Percentiles rank a stretch among this genome's conserved stretches.
phyloP scores from a whole-genome alignment of 371 early-diverging fungal species.

The Funneliformis caledonium region DNA sequence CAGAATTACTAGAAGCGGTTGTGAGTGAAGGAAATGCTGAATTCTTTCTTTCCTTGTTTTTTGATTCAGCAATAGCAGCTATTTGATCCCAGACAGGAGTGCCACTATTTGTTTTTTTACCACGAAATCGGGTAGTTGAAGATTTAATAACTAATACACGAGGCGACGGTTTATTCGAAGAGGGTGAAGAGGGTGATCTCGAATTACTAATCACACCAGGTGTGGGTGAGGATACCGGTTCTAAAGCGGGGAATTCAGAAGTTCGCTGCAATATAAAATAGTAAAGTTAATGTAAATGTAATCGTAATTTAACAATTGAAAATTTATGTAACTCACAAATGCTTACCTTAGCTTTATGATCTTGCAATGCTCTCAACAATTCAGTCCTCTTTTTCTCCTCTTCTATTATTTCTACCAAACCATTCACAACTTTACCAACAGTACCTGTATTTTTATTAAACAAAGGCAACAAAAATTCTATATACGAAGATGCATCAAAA shows the following conservation, averaged over 20 bases:
- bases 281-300: neutral
- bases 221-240: neutral
- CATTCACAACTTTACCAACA: slow-evolving; percentile 55
- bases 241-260: slow-evolving; percentile 10
- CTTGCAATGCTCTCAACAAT: slow-evolving; percentile 72
- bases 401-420: slow-evolving; percentile 60
- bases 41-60: neutral
- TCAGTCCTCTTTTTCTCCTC: slow-evolving; percentile 63
- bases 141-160: slow-evolving; percentile 37
- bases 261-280: neutral
- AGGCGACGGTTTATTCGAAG: neutral
- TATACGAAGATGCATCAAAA: neutral
- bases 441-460: slow-evolving; percentile 4
- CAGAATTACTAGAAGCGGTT: neutral
- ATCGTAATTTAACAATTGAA: neutral
- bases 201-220: neutral
- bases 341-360: slow-evolving; percentile 63
- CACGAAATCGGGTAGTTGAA: slow-evolving; percentile 6
- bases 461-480: neutral
- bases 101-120: neutral
- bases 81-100: slow-evolving; percentile 7
- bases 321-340: neutral
- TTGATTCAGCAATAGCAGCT: slow-evolving; percentile 10
- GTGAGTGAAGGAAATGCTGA: neutral
- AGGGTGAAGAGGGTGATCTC: neutral